phyloP scores from a whole-genome alignment of 1,284 basidiomycete genomes.

The Trichosporon sp. region DNA sequence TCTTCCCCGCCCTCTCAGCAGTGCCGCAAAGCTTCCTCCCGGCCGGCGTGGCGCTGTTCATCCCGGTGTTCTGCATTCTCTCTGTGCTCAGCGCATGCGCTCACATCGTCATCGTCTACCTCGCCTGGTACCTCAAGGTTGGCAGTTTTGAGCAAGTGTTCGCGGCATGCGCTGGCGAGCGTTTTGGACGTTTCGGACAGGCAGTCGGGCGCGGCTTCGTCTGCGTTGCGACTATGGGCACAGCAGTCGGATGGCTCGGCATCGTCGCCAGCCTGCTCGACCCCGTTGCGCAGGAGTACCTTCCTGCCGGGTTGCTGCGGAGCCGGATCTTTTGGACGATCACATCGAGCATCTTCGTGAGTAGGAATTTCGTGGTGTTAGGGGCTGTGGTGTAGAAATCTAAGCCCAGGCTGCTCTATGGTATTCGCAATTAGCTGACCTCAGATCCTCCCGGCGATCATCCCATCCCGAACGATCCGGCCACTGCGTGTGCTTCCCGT shows the following conservation, averaged over 20 bases:
- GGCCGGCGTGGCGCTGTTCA: slow-evolving; percentile 45
- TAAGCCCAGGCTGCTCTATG: no score
- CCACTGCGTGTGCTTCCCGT: slow-evolving; percentile 25
- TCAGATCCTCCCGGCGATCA: slow-evolving; percentile 37
- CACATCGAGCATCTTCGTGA: slow-evolving; percentile 29
- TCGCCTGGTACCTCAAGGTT: slow-evolving; percentile 48
- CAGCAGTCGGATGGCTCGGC: slow-evolving; percentile 39
- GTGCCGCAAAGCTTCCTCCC: slow-evolving; percentile 46
- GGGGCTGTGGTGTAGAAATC: no score
- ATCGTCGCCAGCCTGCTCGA: slow-evolving; percentile 34
- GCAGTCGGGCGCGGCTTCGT: slow-evolving; percentile 38
- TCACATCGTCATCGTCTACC: slow-evolving; percentile 48
- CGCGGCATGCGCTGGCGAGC: slow-evolving; percentile 31
- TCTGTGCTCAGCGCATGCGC: slow-evolving; percentile 41
- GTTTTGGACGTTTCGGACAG: slow-evolving; percentile 34
- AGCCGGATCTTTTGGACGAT: slow-evolving; percentile 39
- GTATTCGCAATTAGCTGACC: background rate
- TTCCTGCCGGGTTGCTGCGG: slow-evolving; percentile 25
- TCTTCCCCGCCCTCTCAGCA: slow-evolving; percentile 41
- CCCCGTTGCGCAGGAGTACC: slow-evolving; percentile 33
- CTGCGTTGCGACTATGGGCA: slow-evolving; percentile 32
- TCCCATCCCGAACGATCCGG: slow-evolving; percentile 35
- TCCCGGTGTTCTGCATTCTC: slow-evolving; percentile 41
- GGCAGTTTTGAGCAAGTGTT: slow-evolving; percentile 46
- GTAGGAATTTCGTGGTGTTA: slow-evolving; percentile 6